Base-by-base conservation (phyloP, 495 filamentous ascomycete genomes). In the Eremomyces bilateralis region DNA sequence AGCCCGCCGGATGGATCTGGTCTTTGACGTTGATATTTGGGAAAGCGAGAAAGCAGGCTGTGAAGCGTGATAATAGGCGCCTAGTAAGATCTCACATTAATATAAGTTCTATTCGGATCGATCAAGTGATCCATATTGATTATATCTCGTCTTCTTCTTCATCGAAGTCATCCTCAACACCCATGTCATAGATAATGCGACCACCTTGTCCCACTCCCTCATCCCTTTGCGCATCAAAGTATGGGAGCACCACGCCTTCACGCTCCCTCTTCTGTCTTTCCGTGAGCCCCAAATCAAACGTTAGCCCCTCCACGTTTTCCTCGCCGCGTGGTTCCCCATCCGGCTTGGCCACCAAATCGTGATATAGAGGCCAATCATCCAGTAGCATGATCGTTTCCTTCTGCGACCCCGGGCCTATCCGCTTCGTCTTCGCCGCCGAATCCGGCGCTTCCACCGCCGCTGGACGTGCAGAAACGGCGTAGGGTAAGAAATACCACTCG, bases 111-210 rank as follows among this genome's bases (percentile, higher is more conserved):
- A n/a, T n/a, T n/a, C n/a, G n/a, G n/a, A n/a, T n/a, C n/a, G n/a
- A n/a, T n/a, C n/a, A n/a, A n/a, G n/a, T n/a, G n/a, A n/a, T n/a
- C n/a, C n/a, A n/a, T n/a, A n/a, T n/a, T 25, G 15, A 31, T 37
- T 18, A 39, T 41, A 94, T 83, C 54, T 97, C 90, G 62, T 97
- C 88, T 50, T 97, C 90, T 56, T 95, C 90, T 41, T 95, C 88
- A 49, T 97, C 88, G 53, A 92, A 97, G 55, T 97, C 90, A 59
- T 97, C 88, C 59, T 93, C 90, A 34, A 69, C 67, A 20, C 85
- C 88, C 74, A 94, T 88, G 34, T 93, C 84, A 57, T 95, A 95
- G 46, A 97, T 47, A 35, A 97, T 97, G 41, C 84, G 63, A 0
- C 90, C 88, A 13, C 75, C 75, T 20, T 80, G 78, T 10, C 85